These are phyloP conservation scores for Trichoderma asperelloides DNA, from an alignment of 495 filamentous ascomycete genomes.

Conservation along the genomic window DNA sequence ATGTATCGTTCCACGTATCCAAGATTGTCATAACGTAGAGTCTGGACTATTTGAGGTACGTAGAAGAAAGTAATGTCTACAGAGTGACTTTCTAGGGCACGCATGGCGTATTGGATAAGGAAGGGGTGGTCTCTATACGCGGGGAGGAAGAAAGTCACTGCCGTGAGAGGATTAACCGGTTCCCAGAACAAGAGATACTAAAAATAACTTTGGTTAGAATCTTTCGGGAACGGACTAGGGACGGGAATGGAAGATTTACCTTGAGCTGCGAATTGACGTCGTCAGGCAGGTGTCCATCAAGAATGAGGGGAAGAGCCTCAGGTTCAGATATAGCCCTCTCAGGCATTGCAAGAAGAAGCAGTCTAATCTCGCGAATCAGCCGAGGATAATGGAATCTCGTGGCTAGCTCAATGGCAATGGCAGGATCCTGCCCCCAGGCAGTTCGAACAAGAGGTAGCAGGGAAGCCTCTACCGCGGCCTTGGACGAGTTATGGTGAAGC, in stretches of 20 bases:
- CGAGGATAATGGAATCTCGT: conserved; percentile 67
- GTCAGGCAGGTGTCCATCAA: conserved; percentile 62
- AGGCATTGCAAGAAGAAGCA: conserved; percentile 69
- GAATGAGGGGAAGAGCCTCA: conserved; percentile 71
- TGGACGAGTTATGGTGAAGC: conserved; percentile 23
- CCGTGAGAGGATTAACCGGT: conserved; percentile 84
- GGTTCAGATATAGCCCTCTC: conserved; percentile 70
- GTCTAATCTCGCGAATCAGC: conserved; percentile 65
- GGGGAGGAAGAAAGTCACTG: conserved; percentile 86
- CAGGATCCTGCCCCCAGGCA: conserved; percentile 78
- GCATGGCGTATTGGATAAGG: conserved; percentile 95
- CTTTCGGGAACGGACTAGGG: background rate
- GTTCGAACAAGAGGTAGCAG: conserved; percentile 57
- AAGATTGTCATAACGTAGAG: conserved; percentile 86
- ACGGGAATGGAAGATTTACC: conserved; percentile 30
- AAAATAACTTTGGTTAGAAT: conserved; percentile 16
- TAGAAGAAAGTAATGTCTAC: conserved; percentile 98
- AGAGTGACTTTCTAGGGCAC: conserved; percentile 83
- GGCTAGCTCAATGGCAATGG: conserved; percentile 72
- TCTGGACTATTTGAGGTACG: conserved; percentile 94
- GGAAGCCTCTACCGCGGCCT: conserved; percentile 43
- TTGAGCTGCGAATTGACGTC: conserved; percentile 83
- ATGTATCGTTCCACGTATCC: conserved; percentile 97
- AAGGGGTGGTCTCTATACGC: conserved; percentile 90
- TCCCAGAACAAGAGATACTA: conserved; percentile 93